These are phyloP conservation scores for Suillus fuscotomentosus DNA, from an alignment of 768 basidiomycete genomes.

Conservation along the genomic window DNA sequence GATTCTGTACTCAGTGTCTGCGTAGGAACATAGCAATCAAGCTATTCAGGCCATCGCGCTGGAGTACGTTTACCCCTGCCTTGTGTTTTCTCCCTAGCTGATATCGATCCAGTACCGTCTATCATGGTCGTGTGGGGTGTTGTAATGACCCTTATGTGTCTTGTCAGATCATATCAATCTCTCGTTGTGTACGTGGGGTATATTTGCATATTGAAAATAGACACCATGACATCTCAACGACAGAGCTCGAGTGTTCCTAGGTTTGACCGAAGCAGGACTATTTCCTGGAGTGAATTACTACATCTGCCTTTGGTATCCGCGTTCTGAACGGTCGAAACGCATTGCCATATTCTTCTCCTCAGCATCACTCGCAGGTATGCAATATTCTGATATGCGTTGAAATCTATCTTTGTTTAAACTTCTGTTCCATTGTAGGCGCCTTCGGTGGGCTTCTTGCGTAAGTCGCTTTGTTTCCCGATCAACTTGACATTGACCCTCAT, in stretches of 20 bases:
- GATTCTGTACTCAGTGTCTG: constrained; percentile 3
- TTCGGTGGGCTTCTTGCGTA: constrained; percentile 51
- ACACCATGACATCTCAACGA: not conserved
- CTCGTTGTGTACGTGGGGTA: constrained; percentile 29
- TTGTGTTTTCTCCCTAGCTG: constrained; percentile 3
- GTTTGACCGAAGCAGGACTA: constrained; percentile 46
- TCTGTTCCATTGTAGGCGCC: constrained; percentile 24
- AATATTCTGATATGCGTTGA: not conserved
- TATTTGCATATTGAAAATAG: not conserved
- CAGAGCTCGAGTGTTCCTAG: constrained; percentile 43
- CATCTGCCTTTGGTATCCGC: constrained; percentile 60
- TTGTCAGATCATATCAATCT: constrained; percentile 31
- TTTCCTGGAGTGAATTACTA: constrained; percentile 42
- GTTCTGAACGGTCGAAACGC: constrained; percentile 53
- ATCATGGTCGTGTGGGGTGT: constrained; percentile 42
- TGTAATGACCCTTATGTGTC: constrained; percentile 38
- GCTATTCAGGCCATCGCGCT: constrained; percentile 33
- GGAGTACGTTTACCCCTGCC: constrained; percentile 24
- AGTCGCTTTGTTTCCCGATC: constrained; percentile 11
- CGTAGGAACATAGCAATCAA: constrained; percentile 37
- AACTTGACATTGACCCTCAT: not conserved
- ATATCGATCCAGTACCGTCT: constrained; percentile 31
- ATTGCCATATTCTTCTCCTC: constrained; percentile 65
- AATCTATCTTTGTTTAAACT: not conserved
- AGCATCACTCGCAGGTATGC: constrained; percentile 49